Percentiles rank a stretch among this genome's conserved stretches.
Conservation (phyloP, 305 asterid genomes). For the Solanum hybrid region DNA sequence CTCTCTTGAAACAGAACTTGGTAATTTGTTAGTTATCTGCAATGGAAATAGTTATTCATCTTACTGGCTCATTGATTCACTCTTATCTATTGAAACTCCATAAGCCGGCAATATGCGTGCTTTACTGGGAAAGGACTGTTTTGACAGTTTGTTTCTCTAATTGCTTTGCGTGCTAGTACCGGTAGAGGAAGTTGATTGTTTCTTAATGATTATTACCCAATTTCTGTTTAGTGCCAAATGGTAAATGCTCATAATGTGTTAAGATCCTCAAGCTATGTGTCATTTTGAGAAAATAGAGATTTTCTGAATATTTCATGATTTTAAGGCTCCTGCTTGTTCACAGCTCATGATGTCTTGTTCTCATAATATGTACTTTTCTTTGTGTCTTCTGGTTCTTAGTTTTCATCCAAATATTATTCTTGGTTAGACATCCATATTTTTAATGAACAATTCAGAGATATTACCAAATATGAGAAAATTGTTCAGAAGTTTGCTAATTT, state of each 20-base stretch:
- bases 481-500: neutral
- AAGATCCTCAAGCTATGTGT: neutral
- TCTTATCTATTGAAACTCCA: neutral
- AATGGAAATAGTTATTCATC: neutral
- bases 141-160: neutral
- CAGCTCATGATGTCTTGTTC: neutral
- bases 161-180: neutral
- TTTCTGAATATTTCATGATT: neutral
- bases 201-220: neutral
- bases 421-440: neutral
- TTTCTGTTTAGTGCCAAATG: neutral
- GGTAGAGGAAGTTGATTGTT: neutral
- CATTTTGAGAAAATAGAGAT: neutral
- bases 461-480: neutral
- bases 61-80: neutral
- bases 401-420: neutral
- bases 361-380: neutral
- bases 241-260: neutral
- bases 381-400: neutral
- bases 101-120: neutral
- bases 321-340: neutral
- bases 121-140: neutral
- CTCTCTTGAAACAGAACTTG: neutral
- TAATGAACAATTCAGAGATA: neutral
- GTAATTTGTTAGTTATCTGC: neutral